Evolutionary conservation across 257 asterid species (phyloP).

Genomic region (Oldenlandia corymbosa): DNA sequence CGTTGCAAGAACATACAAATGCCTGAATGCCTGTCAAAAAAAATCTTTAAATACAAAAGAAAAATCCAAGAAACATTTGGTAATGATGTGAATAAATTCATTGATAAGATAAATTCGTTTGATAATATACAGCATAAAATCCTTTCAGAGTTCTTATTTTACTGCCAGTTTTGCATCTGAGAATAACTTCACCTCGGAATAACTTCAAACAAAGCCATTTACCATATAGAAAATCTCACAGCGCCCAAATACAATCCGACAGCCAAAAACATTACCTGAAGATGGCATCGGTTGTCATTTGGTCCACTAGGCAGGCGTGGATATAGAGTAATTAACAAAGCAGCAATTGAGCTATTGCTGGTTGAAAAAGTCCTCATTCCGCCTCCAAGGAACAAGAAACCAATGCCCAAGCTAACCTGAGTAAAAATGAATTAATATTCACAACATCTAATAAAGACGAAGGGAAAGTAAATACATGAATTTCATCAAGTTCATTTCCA

Average conservation of each 20-base stretch:
- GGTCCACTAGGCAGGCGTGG: constrained; percentile 97
- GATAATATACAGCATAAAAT: too few relatives aligned
- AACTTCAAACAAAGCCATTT: too few relatives aligned
- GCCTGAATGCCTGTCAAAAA: constrained; percentile 80
- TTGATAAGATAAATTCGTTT: too few relatives aligned
- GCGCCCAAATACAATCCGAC: not conserved
- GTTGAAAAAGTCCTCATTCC: constrained; percentile 96
- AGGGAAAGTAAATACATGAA: not conserved
- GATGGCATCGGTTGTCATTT: constrained; percentile 97
- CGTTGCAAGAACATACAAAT: constrained; percentile 93
- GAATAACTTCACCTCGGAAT: too few relatives aligned
- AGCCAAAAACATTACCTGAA: constrained; percentile 57
- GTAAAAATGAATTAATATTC: not conserved
- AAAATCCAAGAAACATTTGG: not conserved
- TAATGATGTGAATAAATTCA: too few relatives aligned
- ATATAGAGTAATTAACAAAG: constrained; percentile 80
- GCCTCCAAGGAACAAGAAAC: constrained; percentile 96
- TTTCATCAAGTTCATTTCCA: not conserved
- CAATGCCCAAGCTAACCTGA: constrained; percentile 89
- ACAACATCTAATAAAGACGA: too few relatives aligned
- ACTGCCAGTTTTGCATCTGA: too few relatives aligned
- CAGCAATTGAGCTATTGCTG: constrained; percentile 79
- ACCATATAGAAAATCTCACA: not conserved
- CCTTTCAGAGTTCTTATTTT: too few relatives aligned
- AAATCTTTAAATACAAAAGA: not conserved